Evolutionary conservation across 2,329 filamentous ascomycete species (phyloP).

Genomic region (Aureobasidium namibiae): DNA sequence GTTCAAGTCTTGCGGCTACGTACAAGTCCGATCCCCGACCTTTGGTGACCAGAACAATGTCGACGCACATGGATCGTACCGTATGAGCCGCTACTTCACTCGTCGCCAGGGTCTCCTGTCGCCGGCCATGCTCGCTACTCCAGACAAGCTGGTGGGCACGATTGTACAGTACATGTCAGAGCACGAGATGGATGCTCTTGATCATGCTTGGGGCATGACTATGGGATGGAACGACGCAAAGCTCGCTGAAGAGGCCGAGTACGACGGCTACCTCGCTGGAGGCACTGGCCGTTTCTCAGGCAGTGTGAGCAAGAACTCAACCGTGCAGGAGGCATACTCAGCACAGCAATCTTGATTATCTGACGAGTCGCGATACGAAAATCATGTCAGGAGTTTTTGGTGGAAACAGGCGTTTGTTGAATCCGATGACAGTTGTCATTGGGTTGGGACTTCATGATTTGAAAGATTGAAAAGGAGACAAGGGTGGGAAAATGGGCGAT

Average conservation of each 20-base stretch:
- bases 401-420: neutral
- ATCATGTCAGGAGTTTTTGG: neutral
- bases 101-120: slow-evolving; percentile 25
- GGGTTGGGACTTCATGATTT: neutral
- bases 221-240: slow-evolving; percentile 22
- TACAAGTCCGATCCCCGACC: slow-evolving; percentile 29
- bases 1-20: slow-evolving; percentile 57
- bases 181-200: slow-evolving; percentile 24
- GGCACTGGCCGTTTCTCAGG: slow-evolving; percentile 36
- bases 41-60: slow-evolving; percentile 29
- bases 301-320: slow-evolving; percentile 8
- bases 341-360: neutral
- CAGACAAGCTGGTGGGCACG: slow-evolving; percentile 29
- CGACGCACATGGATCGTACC: slow-evolving; percentile 19
- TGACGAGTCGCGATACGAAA: neutral
- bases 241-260: slow-evolving; percentile 30
- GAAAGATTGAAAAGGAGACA: no score
- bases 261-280: slow-evolving; percentile 32
- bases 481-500: no score
- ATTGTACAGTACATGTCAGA: slow-evolving; percentile 32
- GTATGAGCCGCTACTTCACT: slow-evolving; percentile 21
- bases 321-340: neutral
- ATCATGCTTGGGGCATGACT: slow-evolving; percentile 27
- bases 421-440: neutral
- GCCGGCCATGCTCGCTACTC: slow-evolving; percentile 30